phyloP scores from a whole-genome alignment of 345 rosid genomes.

The Hirschfeldia incana region DNA sequence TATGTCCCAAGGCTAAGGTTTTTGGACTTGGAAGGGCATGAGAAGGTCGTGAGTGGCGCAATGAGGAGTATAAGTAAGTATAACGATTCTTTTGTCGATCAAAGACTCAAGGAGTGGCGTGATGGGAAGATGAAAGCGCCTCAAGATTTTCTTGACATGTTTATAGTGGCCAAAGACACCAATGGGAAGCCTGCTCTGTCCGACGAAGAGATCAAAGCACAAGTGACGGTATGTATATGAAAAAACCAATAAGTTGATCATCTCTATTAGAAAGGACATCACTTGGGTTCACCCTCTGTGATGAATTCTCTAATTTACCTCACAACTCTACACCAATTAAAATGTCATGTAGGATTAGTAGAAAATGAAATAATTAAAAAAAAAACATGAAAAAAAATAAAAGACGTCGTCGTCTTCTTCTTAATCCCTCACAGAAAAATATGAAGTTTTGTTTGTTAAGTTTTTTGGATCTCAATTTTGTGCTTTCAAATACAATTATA shows the following conservation, averaged over 20 bases:
- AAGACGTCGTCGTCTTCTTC: too few species aligned
- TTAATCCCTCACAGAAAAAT: too few species aligned
- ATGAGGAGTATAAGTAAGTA: slow-evolving; percentile 38
- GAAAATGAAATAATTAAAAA: too few species aligned
- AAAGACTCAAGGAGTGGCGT: slow-evolving; percentile 50
- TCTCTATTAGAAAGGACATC: not conserved
- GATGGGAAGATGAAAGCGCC: slow-evolving; percentile 27
- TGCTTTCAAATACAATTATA: too few species aligned
- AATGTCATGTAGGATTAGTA: too few species aligned
- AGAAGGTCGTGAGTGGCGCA: slow-evolving; percentile 38
- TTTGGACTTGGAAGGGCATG: slow-evolving; percentile 60
- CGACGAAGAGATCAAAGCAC: slow-evolving; percentile 54
- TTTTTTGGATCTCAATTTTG: too few species aligned
- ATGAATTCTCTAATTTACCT: too few species aligned
- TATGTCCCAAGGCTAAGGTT: slow-evolving; percentile 47
- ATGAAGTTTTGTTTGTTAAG: too few species aligned
- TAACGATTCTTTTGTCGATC: slow-evolving; percentile 52
- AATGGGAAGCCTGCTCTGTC: slow-evolving; percentile 43
- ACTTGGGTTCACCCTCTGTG: too few species aligned
- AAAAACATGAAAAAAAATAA: too few species aligned
- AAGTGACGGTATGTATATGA: slow-evolving; percentile 36
- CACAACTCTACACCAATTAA: too few species aligned
- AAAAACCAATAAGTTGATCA: too few species aligned
- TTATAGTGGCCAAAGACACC: slow-evolving; percentile 35
- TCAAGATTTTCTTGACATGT: slow-evolving; percentile 49